Evolutionary conservation across 768 basidiomycete species (phyloP).

Genomic region (Boletellus ananas): DNA sequence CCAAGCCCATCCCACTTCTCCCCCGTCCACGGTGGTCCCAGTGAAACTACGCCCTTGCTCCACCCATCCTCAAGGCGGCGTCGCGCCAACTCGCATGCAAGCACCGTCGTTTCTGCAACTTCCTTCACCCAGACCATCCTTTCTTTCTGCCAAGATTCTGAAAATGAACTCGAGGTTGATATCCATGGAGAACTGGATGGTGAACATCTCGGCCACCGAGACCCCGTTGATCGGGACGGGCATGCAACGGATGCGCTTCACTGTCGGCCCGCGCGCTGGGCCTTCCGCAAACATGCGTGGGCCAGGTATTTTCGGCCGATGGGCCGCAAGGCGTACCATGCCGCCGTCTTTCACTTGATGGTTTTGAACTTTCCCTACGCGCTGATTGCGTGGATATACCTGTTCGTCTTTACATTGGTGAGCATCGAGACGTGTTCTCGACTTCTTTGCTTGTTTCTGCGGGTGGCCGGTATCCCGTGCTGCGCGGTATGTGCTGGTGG

Average conservation of each 20-base stretch:
- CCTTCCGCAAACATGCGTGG: slow-evolving; percentile 34
- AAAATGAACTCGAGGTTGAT: slow-evolving; percentile 39
- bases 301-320: slow-evolving; percentile 65
- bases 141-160: slow-evolving; percentile 62
- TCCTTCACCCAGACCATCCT: slow-evolving; percentile 67
- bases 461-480: not conserved
- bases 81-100: slow-evolving; percentile 57
- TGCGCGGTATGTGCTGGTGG: slow-evolving; percentile 12
- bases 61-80: slow-evolving; percentile 34
- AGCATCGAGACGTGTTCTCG: slow-evolving; percentile 24
- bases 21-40: slow-evolving; percentile 26
- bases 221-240: slow-evolving; percentile 7
- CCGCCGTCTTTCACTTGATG: slow-evolving; percentile 63
- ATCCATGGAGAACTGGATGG: slow-evolving; percentile 18
- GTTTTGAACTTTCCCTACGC: slow-evolving; percentile 79
- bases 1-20: slow-evolving; percentile 23
- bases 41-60: slow-evolving; percentile 51
- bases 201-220: slow-evolving; percentile 24
- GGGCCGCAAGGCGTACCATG: slow-evolving; percentile 52
- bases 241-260: not conserved
- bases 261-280: slow-evolving; percentile 1
- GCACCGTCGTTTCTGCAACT: slow-evolving; percentile 40
- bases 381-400: slow-evolving; percentile 70
- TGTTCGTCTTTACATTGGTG: slow-evolving; percentile 79
- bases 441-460: not conserved